Percentiles rank a stretch among this genome's conserved stretches.
Evolutionary conservation across 345 rosid species (phyloP).

Genomic region (Melaleuca quinquenervia): DNA sequence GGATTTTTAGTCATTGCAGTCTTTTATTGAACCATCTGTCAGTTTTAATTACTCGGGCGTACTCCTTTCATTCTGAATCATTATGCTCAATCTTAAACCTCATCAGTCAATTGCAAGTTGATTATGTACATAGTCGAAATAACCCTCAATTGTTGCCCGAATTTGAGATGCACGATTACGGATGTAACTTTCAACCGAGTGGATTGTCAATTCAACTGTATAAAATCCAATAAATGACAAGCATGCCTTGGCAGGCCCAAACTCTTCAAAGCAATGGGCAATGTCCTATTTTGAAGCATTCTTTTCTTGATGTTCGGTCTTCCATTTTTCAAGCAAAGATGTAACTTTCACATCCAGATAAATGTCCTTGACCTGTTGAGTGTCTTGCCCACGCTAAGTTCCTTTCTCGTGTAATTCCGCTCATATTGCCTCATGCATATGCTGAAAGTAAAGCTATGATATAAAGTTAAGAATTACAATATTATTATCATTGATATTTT

Average conservation of each 20-base stretch:
- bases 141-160: neutral
- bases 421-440: slow-evolving; percentile 13
- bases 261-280: slow-evolving; percentile 4
- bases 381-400: slow-evolving; percentile 1
- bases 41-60: no score
- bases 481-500: no score
- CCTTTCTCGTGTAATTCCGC: slow-evolving; percentile 2
- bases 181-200: neutral
- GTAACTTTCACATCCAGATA: neutral
- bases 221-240: neutral
- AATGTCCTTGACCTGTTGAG: neutral
- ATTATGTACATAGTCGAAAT: neutral
- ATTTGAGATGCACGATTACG: neutral
- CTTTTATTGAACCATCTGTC: no score
- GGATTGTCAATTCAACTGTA: neutral
- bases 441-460: slow-evolving; percentile 21
- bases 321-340: neutral
- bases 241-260: slow-evolving; percentile 8
- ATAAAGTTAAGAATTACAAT: no score
- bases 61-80: no score
- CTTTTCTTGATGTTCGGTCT: neutral
- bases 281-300: neutral
- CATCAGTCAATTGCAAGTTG: no score
- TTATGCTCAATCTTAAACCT: neutral
- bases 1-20: no score